Base-by-base conservation (phyloP, 805 yeast species). In the Hanseniaspora lachancei region DNA sequence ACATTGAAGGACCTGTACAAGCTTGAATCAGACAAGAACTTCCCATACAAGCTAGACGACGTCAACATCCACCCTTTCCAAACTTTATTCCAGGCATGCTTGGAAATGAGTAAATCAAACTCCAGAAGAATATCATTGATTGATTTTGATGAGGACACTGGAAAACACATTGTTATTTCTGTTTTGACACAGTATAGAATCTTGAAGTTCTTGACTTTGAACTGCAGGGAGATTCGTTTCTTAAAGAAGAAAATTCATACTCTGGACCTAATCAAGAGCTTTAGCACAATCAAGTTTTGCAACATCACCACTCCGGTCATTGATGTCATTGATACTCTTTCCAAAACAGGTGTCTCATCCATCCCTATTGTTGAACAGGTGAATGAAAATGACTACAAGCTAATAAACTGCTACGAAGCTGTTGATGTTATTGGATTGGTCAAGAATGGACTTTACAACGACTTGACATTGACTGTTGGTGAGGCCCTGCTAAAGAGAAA, bases 121-220 rank as follows among this genome's bases (percentile, higher is more conserved):
- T 95, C 97, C 4, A 78, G 97, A 67, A 80, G 98, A 70, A 86
- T 93, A 57, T 97, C 98, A 3, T 74, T 93, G 62, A 87, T 93
- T 62, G 98, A 93, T 67, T 84, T 84, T 66, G 97, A 93, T 68
- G 96, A 88, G 64, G 88, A 84, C 62, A 86, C 95, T 0, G 84
- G 85, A 64, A 75, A 96, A 63, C 97, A 93, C 68, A 89, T 93
- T 64, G 96, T 93, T 18, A 97, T 93, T 8, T 80, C 89, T 56
- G 98, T 93, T 53, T 76, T 93, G 64, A 93, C 98, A 1, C 98
- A 93, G 72, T 93, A 93, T 70, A 81, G 98, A 66, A 93, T 93
- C 56, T 75, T 93, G 64, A 91, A 95, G 70, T 93, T 93, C 66
- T 96, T 93, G 35, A 89, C 97, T 2, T 78, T 91, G 69, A 93